phyloP scores from a whole-genome alignment of 768 basidiomycete species.

The Dictyophora rubrovolvata region DNA sequence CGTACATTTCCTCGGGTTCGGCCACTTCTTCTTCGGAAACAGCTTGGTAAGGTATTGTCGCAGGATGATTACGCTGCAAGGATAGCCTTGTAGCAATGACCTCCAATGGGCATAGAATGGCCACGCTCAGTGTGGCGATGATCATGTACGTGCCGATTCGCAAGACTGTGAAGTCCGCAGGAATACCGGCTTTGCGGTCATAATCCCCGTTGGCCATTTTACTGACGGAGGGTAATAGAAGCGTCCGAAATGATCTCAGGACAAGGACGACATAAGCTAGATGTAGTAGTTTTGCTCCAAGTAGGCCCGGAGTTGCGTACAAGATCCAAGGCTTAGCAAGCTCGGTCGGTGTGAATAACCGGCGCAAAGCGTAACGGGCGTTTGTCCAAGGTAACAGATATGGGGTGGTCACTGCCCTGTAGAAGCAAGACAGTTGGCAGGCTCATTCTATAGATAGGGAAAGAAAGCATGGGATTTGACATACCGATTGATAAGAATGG shows the following conservation, averaged over 20 bases:
- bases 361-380: conserved; percentile 46
- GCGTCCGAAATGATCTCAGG: conserved; percentile 31
- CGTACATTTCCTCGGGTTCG: conserved; percentile 51
- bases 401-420: conserved; percentile 75
- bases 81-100: conserved; percentile 71
- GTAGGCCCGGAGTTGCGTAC: conserved; percentile 66
- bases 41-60: conserved; percentile 63
- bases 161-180: conserved; percentile 35
- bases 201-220: conserved; percentile 14
- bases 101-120: conserved; percentile 63
- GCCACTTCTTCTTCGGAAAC: conserved; percentile 58
- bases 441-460: neutral
- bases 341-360: conserved; percentile 75
- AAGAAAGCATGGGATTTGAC: conserved; percentile 11
- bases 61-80: conserved; percentile 70
- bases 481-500: conserved; percentile 69
- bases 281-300: conserved; percentile 33
- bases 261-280: conserved; percentile 36
- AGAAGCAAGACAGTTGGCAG: conserved; percentile 5
- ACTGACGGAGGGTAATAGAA: conserved; percentile 44
- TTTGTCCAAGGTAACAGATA: conserved; percentile 60
- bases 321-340: conserved; percentile 68
- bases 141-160: conserved; percentile 47
- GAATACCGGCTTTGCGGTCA: conserved; percentile 21
- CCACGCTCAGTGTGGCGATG: conserved; percentile 46